Conservation (phyloP, 257 asterid genomes). For the Solanum appendiculatum region DNA sequence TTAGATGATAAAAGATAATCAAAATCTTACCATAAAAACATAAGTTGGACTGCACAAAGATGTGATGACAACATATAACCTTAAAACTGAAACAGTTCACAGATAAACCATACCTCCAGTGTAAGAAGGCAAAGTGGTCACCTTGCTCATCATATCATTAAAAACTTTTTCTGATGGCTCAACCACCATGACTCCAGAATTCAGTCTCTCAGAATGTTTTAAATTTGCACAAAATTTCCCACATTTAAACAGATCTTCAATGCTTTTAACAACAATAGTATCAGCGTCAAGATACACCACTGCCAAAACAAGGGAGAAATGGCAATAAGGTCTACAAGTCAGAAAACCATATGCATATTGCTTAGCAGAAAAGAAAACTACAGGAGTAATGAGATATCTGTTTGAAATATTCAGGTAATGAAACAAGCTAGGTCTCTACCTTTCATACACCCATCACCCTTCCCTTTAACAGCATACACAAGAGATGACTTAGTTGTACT, state of each 20-base stretch:
- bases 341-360: not conserved
- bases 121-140: constrained; percentile 8
- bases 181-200: constrained; percentile 8
- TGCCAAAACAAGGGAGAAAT: not conserved
- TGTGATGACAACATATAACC: not conserved
- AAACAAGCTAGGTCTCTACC: not conserved
- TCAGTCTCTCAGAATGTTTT: constrained; percentile 12
- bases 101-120: not conserved
- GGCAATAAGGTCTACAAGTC: not conserved
- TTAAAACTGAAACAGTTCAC: not conserved
- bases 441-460: not conserved
- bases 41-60: not conserved
- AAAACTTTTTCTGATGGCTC: constrained; percentile 9
- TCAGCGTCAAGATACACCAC: constrained; percentile 66
- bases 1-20: not conserved
- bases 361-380: not conserved
- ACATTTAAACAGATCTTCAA: constrained; percentile 10
- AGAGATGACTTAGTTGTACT: not conserved
- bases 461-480: not conserved
- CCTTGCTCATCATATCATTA: constrained; percentile 14
- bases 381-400: not conserved
- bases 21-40: not conserved
- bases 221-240: constrained; percentile 3
- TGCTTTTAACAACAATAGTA: constrained; percentile 88
- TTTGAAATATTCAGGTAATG: not conserved